Evolutionary conservation across 78 protist species (phyloP).

Genomic region (Tieghemostelium lacteum): DNA sequence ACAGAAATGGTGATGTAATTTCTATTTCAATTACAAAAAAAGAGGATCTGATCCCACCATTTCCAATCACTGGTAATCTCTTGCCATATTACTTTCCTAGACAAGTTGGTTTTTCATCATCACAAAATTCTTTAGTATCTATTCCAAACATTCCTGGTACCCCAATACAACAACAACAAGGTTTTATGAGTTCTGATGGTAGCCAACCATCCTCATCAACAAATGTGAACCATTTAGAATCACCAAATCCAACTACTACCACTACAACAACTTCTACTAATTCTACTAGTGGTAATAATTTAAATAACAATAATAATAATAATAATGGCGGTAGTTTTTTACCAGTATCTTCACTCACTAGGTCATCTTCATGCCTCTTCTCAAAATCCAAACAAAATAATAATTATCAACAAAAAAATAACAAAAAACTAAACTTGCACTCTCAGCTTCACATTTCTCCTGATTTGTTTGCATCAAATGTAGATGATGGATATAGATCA

Average conservation of each 20-base stretch:
- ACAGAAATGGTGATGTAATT: constrained; percentile 28
- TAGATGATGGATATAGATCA: background rate
- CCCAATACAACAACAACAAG: background rate
- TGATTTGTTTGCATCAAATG: background rate
- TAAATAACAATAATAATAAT: background rate
- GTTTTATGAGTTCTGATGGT: background rate
- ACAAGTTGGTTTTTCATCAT: background rate
- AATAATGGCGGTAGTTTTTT: too few species aligned
- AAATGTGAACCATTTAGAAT: background rate
- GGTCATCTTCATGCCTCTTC: background rate
- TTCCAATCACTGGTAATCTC: background rate
- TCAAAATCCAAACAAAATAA: constrained; percentile 1
- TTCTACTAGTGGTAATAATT: background rate
- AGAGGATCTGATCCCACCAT: constrained; percentile 43
- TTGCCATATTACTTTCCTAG: constrained; percentile 16
- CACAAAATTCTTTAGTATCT: background rate
- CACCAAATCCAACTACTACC: background rate
- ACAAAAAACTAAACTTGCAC: too few species aligned
- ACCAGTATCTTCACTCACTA: background rate
- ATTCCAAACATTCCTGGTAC: background rate
- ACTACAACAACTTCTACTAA: background rate
- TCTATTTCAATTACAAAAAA: background rate
- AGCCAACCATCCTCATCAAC: background rate
- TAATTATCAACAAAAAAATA: too few species aligned
- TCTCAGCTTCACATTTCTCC: background rate